Conservation (phyloP, 305 asterid species). For the Nicotiana rustica region DNA sequence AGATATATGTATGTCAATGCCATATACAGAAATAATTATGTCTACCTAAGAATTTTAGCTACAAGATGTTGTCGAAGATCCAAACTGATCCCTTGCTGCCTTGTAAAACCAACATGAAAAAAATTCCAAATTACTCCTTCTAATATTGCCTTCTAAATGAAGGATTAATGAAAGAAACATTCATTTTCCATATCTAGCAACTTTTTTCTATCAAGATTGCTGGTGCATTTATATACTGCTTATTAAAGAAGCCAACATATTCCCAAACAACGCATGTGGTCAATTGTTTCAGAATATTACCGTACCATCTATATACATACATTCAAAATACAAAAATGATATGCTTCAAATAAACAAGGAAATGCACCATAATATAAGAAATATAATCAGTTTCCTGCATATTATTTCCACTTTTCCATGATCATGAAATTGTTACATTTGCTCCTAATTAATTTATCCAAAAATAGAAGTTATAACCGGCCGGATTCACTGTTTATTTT, state of each 20-base stretch:
- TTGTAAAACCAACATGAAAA: too few relatives aligned
- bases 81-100: too few relatives aligned
- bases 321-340: not conserved
- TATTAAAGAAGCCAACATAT: not conserved
- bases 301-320: not conserved
- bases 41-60: too few relatives aligned
- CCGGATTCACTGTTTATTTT: too few relatives aligned
- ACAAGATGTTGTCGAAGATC: too few relatives aligned
- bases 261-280: conserved; percentile 13
- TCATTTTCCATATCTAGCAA: not conserved
- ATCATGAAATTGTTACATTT: not conserved
- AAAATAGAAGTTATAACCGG: not conserved
- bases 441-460: not conserved
- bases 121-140: too few relatives aligned
- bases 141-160: not conserved
- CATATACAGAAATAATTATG: too few relatives aligned
- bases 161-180: not conserved
- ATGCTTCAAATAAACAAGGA: not conserved
- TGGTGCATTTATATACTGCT: not conserved
- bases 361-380: too few relatives aligned
- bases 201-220: not conserved
- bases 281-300: conserved; percentile 15
- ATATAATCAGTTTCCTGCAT: too few relatives aligned
- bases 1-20: too few relatives aligned
- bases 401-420: not conserved